Evolutionary conservation across 805 yeast genomes (phyloP).

Genomic region (Candida chauliodis): DNA sequence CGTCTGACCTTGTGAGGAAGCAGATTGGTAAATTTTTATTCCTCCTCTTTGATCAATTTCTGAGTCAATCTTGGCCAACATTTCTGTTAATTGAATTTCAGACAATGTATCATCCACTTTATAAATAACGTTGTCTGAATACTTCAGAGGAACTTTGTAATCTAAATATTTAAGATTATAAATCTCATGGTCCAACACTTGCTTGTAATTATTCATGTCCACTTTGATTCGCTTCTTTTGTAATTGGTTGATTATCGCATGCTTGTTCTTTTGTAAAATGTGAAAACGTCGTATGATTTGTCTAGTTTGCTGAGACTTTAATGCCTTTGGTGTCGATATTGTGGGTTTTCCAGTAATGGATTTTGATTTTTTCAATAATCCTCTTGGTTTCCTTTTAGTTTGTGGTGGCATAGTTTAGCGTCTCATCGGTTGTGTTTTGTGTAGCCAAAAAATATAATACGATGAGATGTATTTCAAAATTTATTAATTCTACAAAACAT

Average conservation of each 20-base stretch:
- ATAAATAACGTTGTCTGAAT: slow-evolving; percentile 13
- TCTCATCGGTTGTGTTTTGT: slow-evolving; percentile 12
- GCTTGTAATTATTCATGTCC: slow-evolving; percentile 16
- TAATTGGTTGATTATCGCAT: slow-evolving; percentile 35
- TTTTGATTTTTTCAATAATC: slow-evolving; percentile 26
- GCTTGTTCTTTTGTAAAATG: slow-evolving; percentile 56
- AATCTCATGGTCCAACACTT: background rate
- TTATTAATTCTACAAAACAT: background rate
- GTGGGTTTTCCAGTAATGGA: slow-evolving; percentile 27
- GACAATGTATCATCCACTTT: slow-evolving; percentile 17
- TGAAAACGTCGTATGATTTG: slow-evolving; percentile 77
- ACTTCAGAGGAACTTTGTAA: slow-evolving; percentile 4
- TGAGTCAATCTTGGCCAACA: slow-evolving; percentile 53
- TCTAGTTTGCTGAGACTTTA: slow-evolving; percentile 71
- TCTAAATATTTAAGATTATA: slow-evolving; percentile 3
- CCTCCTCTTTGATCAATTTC: slow-evolving; percentile 74
- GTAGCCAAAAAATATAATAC: slow-evolving; percentile 5
- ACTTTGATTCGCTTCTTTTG: slow-evolving; percentile 19
- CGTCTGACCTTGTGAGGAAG: slow-evolving; percentile 83
- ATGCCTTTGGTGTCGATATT: slow-evolving; percentile 33
- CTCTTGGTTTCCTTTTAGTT: slow-evolving; percentile 16
- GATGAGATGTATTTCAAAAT: background rate
- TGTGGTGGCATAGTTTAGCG: too few species aligned
- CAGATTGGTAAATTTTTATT: slow-evolving; percentile 71
- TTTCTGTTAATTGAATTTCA: slow-evolving; percentile 16